Conservation (phyloP, 2,329 filamentous ascomycete genomes). For the Macrophomina tecta region DNA sequence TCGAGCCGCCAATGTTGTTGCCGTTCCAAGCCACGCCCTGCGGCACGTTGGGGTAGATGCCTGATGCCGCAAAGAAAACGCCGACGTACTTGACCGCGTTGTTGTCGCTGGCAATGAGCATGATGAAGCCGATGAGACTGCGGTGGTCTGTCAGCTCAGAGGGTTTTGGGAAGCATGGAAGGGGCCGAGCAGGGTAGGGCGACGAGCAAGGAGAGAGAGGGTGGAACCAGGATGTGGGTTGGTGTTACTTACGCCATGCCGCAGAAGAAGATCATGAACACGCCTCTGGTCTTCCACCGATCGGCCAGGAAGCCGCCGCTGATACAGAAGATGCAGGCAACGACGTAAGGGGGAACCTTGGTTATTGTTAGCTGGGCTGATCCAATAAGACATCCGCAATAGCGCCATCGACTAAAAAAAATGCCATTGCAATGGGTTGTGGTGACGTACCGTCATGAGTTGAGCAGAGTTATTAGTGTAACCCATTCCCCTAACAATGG, state of each 20-base stretch:
- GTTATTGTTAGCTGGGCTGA: background rate
- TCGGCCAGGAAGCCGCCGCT: conserved; percentile 40
- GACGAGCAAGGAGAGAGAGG: background rate
- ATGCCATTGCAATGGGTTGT: too few species aligned
- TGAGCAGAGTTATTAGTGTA: conserved; percentile 66
- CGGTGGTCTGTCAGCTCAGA: too few species aligned
- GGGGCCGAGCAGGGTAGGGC: too few species aligned
- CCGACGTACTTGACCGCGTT: conserved; percentile 47
- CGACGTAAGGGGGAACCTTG: conserved; percentile 65
- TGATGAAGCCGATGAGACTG: conserved; percentile 48
- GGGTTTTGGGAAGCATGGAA: too few species aligned
- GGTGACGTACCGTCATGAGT: conserved; percentile 58
- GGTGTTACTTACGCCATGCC: conserved; percentile 10
- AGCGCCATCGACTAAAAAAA: too few species aligned
- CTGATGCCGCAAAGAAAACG: conserved; percentile 49
- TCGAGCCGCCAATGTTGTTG: conserved; percentile 63
- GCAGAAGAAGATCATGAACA: conserved; percentile 20
- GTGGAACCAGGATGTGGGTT: background rate
- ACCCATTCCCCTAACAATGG: conserved; percentile 70
- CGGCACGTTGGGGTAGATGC: conserved; percentile 62
- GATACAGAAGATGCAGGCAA: conserved; percentile 45
- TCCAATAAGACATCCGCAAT: too few species aligned
- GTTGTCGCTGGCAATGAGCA: conserved; percentile 42
- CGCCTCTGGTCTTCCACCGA: conserved; percentile 17
- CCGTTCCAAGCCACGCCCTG: conserved; percentile 64